Conservation (phyloP, 768 basidiomycete genomes). For the Hygrophoropsis aurantiaca region DNA sequence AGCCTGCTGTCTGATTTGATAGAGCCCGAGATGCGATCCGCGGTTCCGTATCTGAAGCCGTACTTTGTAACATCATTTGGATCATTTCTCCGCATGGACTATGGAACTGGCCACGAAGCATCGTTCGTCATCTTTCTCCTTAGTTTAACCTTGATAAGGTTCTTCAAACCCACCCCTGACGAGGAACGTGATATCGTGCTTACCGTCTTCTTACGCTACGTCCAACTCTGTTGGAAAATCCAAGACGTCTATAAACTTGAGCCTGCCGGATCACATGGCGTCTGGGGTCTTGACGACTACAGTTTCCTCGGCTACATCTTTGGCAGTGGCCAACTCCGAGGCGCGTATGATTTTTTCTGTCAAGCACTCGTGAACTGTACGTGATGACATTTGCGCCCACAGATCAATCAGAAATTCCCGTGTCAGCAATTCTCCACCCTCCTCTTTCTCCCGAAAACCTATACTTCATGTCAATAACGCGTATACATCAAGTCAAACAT, state of each 20-base stretch:
- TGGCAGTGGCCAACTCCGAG: slow-evolving; percentile 87
- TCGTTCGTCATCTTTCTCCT: slow-evolving; percentile 82
- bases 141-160: slow-evolving; percentile 66
- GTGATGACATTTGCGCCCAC: slow-evolving; percentile 7
- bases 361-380: not conserved
- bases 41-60: slow-evolving; percentile 68
- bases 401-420: slow-evolving; percentile 68
- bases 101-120: slow-evolving; percentile 95
- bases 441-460: slow-evolving; percentile 68
- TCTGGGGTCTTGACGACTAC: slow-evolving; percentile 97
- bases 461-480: slow-evolving; percentile 75
- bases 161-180: slow-evolving; percentile 53
- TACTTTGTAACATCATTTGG: slow-evolving; percentile 86
- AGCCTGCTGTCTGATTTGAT: slow-evolving; percentile 50
- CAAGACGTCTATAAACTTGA: slow-evolving; percentile 91
- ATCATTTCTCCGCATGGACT: slow-evolving; percentile 88
- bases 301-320: slow-evolving; percentile 87
- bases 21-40: slow-evolving; percentile 39
- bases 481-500: slow-evolving; percentile 77
- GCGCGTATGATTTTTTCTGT: slow-evolving; percentile 33
- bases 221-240: slow-evolving; percentile 78
- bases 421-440: slow-evolving; percentile 58
- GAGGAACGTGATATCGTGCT: slow-evolving; percentile 64
- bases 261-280: slow-evolving; percentile 96
- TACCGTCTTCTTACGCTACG: slow-evolving; percentile 74